Percentiles rank a stretch among this genome's conserved stretches.
These are phyloP conservation scores for Aspergillus wentii DNA, from an alignment of 495 filamentous ascomycete genomes.

Conservation along the genomic window DNA sequence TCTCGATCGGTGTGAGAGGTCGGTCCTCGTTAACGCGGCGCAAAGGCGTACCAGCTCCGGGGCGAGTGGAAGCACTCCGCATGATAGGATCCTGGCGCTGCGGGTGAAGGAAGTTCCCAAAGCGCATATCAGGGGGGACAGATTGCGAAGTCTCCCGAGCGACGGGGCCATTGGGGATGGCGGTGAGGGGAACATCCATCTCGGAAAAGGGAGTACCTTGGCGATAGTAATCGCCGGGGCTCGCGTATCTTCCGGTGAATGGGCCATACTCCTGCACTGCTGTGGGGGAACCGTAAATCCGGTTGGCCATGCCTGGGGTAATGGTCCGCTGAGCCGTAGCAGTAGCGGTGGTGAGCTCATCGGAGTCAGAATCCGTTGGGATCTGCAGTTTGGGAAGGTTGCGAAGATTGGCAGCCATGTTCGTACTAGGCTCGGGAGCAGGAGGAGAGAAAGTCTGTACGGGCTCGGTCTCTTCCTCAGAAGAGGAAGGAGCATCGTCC, in stretches of 20 bases:
- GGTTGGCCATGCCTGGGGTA: conserved; percentile 6
- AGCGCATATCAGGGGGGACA: conserved; percentile 87
- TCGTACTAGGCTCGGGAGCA: conserved; percentile 19
- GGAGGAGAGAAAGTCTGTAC: too few relatives aligned
- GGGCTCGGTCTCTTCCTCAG: too few relatives aligned
- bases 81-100: conserved; percentile 35
- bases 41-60: conserved; percentile 52
- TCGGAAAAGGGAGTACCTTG: conserved; percentile 81
- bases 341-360: conserved; percentile 11
- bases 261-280: conserved; percentile 7
- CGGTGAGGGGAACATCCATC: conserved; percentile 82
- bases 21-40: conserved; percentile 51
- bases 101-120: conserved; percentile 16
- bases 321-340: conserved; percentile 13
- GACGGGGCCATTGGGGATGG: conserved; percentile 62
- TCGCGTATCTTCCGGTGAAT: background rate
- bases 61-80: conserved; percentile 45
- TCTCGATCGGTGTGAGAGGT: conserved; percentile 16
- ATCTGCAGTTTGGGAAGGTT: conserved; percentile 55
- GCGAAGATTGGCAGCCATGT: conserved; percentile 33
- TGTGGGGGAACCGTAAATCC: conserved; percentile 2
- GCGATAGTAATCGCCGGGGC: conserved; percentile 44
- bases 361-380: conserved; percentile 26
- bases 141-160: conserved; percentile 75
- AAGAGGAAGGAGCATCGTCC: too few relatives aligned